Base-by-base conservation (phyloP, 78 protist species). In the Polysphondylium violaceum region DNA sequence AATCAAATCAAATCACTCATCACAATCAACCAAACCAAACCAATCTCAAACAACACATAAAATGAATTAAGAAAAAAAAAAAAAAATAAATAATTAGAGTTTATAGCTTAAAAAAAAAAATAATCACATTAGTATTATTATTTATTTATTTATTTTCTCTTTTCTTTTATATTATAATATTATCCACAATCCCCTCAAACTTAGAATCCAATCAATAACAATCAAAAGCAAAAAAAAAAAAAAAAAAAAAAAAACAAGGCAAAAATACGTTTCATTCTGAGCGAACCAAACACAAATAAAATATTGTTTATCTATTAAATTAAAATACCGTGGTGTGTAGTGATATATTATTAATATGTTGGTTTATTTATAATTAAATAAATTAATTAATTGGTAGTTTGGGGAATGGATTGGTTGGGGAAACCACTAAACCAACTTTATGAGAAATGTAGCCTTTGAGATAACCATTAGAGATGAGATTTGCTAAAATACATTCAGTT, bases 401-500 rank as follows among this genome's bases (percentile, higher is more conserved):
- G 38, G 91, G 91, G 79, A 83, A 87, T 27, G 93, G 79, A 33
- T 87, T 74, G 14, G 44, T 74, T 64, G 93, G 86, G 29, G 58
- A 38, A 0, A 89, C 92, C 2, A 89, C 64, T 3, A 85, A 51
- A 64, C 88, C 88, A 17, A 72, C 92, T 41, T 89, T 74, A 40
- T 89, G 94, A 8, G 92, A 87, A 14, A 89, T 75, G n/a, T 89
- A 89, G 33, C 94, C 94, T 53, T 85, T 89, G 12, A 89, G 55
- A 41, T 89, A 85, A 19, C 89, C 89, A 63, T 89, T 69, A 36
- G 40, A 89, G 33, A 89, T 89, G 23, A 89, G 41, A 53, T 85
- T 89, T 47, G 94, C 43, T 23, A 89, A 31, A 40, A 89, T 72
- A 29, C 94, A 89, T 53, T 89, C 94, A 23, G 89, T 77, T 41